Percentiles rank a stretch among this genome's conserved stretches.
phyloP scores from a whole-genome alignment of 306 rosid species.

The Hippophae gyantsensis region DNA sequence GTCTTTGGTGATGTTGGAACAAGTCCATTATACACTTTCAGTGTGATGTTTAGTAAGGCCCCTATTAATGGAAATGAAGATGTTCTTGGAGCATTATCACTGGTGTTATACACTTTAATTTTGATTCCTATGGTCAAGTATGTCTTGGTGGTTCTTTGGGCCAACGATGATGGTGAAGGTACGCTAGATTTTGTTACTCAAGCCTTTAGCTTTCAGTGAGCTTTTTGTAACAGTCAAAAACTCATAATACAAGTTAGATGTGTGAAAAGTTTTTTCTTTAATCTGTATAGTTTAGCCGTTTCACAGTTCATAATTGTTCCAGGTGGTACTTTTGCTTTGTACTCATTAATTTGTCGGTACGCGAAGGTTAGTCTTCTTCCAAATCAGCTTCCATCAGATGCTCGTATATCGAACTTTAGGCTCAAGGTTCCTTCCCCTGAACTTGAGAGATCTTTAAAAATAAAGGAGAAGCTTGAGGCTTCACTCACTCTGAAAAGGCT shows the following conservation, averaged over 20 bases:
- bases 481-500: constrained; percentile 78
- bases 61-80: constrained; percentile 81
- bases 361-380: constrained; percentile 99
- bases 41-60: constrained; percentile 90
- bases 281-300: background rate
- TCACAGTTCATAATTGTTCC: constrained; percentile 26
- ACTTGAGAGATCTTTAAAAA: constrained; percentile 90
- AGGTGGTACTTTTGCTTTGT: constrained; percentile 99
- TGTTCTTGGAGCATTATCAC: constrained; percentile 83
- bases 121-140: constrained; percentile 92
- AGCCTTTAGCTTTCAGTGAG: background rate
- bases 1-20: constrained; percentile 99
- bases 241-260: too few relatives aligned
- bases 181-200: constrained; percentile 6
- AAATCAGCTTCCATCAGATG: constrained; percentile 91
- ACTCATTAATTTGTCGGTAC: constrained; percentile 96
- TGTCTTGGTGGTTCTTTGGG: constrained; percentile 88
- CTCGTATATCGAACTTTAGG: constrained; percentile 91
- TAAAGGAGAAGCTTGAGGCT: constrained; percentile 84
- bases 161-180: constrained; percentile 99
- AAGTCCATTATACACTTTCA: constrained; percentile 87
- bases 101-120: constrained; percentile 80
- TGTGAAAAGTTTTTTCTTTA: too few relatives aligned
- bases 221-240: background rate
- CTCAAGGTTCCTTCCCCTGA: constrained; percentile 93